Conservation (phyloP, 1,284 basidiomycete genomes). For the Microbotryum silenes-acaulis region DNA sequence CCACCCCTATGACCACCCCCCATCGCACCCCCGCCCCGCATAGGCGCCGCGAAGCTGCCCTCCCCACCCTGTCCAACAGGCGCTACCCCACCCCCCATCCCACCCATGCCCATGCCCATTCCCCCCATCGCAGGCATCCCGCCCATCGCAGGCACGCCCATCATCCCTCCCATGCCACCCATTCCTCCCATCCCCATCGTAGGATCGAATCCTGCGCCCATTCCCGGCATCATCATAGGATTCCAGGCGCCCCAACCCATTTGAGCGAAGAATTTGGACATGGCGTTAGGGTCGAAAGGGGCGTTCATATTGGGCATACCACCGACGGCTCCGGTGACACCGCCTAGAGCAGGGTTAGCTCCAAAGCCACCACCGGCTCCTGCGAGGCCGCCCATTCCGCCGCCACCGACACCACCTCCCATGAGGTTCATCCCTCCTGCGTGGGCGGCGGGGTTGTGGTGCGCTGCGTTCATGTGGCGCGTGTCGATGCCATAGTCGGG, state of each 20-base stretch:
- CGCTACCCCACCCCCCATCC: constrained; percentile 40
- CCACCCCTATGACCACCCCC: constrained; percentile 28
- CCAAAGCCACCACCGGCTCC: constrained; percentile 42
- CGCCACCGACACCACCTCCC: constrained; percentile 48
- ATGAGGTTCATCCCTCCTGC: constrained; percentile 43
- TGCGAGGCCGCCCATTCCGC: constrained; percentile 42
- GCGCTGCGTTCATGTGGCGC: constrained; percentile 5
- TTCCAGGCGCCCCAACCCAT: constrained; percentile 41
- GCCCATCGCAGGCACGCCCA: constrained; percentile 12
- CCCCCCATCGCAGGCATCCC: constrained; percentile 37
- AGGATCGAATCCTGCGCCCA: constrained; percentile 26
- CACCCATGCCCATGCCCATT: constrained; percentile 39
- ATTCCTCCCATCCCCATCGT: constrained; percentile 41
- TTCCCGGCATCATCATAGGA: constrained; percentile 38
- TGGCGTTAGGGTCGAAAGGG: constrained; percentile 46
- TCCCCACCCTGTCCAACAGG: constrained; percentile 32
- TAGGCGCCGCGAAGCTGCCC: constrained; percentile 11
- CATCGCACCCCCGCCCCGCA: constrained; percentile 17
- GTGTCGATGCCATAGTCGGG: constrained; percentile 24
- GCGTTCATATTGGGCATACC: constrained; percentile 22
- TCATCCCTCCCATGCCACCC: constrained; percentile 13
- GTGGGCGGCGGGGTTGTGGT: too few species aligned
- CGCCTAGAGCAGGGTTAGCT: constrained; percentile 36
- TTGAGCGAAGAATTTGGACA: constrained; percentile 50
- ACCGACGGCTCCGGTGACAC: constrained; percentile 42